Percentiles rank a stretch among this genome's conserved stretches.
phyloP scores from a whole-genome alignment of 2,329 filamentous ascomycete species.

The Venturia effusa region DNA sequence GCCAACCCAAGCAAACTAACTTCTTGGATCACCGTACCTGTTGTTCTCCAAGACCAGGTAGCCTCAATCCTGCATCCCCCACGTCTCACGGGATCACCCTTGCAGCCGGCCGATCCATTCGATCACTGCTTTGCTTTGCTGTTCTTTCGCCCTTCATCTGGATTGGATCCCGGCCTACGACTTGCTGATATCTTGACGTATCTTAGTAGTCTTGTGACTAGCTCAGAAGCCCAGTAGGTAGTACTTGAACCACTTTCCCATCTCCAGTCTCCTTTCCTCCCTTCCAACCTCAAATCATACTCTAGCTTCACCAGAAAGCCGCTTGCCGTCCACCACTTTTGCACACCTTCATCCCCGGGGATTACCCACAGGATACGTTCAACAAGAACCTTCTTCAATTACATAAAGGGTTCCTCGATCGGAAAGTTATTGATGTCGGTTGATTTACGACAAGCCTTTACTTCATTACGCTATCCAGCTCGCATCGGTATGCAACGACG shows the following conservation, averaged over 20 bases:
- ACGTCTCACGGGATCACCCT: conserved; percentile 7
- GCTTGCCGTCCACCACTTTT: neutral
- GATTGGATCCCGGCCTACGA: neutral
- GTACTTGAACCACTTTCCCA: conserved; percentile 1
- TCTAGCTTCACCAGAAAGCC: neutral
- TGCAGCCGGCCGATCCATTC: neutral
- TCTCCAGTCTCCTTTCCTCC: neutral
- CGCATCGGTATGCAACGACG: conserved; percentile 27
- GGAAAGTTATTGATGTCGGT: conserved; percentile 43
- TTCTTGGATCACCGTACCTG: neutral
- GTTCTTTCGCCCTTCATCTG: neutral
- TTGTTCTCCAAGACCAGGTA: neutral
- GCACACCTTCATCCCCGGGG: neutral
- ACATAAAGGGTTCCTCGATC: conserved; percentile 1
- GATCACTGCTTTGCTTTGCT: neutral
- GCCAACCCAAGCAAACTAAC: neutral
- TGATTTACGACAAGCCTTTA: conserved; percentile 43
- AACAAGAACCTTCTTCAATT: neutral
- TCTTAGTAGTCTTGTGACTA: neutral
- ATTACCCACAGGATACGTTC: neutral
- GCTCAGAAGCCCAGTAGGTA: neutral
- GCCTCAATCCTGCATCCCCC: conserved; percentile 1
- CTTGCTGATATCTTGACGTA: neutral
- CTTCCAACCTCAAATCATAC: neutral
- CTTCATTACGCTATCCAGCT: conserved; percentile 44